phyloP scores from a whole-genome alignment of 176 grass and related monocot genomes.

The Raddia guianensis region DNA sequence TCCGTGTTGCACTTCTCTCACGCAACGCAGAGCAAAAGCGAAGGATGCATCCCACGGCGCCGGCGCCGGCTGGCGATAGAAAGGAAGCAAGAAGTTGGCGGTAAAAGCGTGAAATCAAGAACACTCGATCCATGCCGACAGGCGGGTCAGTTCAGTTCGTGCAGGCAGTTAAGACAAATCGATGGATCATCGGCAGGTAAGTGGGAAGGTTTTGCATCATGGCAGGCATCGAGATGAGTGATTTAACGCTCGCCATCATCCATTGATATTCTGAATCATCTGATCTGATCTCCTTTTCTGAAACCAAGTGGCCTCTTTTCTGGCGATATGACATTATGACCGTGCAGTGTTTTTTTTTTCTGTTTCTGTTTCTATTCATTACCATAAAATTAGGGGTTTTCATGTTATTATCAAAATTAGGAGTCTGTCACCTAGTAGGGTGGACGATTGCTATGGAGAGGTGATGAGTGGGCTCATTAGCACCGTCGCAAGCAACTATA shows the following conservation, averaged over 20 bases:
- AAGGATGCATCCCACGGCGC: background rate
- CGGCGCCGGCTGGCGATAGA: too few relatives aligned
- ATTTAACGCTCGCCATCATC: background rate
- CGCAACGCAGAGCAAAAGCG: background rate
- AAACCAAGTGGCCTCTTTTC: background rate
- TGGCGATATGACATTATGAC: background rate
- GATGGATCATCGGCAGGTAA: background rate
- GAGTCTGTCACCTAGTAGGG: too few relatives aligned
- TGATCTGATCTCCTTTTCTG: background rate
- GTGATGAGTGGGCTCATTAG: too few relatives aligned
- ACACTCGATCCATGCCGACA: too few relatives aligned
- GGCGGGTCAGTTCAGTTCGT: background rate
- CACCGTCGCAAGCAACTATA: too few relatives aligned
- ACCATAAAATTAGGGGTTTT: too few relatives aligned
- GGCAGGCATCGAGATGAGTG: background rate
- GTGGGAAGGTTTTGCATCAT: background rate
- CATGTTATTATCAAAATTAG: too few relatives aligned
- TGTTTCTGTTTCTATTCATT: too few relatives aligned
- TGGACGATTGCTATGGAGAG: too few relatives aligned
- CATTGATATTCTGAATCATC: background rate
- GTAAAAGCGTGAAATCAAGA: too few relatives aligned
- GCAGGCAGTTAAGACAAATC: background rate
- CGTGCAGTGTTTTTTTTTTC: background rate
- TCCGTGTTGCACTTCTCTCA: background rate
- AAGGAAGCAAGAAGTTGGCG: background rate